phyloP scores from a whole-genome alignment of 345 rosid genomes.

The Pistacia vera region DNA sequence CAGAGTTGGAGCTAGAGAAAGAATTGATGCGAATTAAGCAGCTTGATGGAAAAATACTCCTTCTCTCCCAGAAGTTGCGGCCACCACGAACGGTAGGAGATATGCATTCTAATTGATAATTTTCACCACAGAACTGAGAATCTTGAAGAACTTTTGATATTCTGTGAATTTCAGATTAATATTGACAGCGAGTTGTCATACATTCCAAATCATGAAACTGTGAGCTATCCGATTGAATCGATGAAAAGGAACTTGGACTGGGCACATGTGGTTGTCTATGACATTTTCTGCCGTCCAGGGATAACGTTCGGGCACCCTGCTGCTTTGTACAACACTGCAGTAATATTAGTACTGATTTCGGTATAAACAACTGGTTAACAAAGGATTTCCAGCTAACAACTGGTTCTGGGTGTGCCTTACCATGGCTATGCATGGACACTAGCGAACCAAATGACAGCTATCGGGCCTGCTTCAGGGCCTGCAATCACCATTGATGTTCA shows the following conservation, averaged over 20 bases:
- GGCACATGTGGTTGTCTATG: conserved; percentile 30
- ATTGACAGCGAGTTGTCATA: conserved; percentile 22
- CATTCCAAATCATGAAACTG: background rate
- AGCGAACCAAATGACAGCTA: conserved; percentile 8
- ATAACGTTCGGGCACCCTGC: conserved; percentile 33
- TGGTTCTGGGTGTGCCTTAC: conserved; percentile 36
- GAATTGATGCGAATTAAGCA: conserved; percentile 39
- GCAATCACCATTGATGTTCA: conserved; percentile 15
- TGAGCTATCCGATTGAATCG: conserved; percentile 24
- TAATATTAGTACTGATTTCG: conserved; percentile 26
- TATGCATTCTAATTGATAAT: no score
- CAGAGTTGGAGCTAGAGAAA: conserved; percentile 60
- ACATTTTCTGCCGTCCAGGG: conserved; percentile 33
- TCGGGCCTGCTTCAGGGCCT: conserved; percentile 15
- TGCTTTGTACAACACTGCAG: conserved; percentile 29
- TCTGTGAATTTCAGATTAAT: no score
- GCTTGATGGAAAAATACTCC: conserved; percentile 60
- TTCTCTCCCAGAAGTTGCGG: background rate
- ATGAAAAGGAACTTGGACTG: conserved; percentile 32
- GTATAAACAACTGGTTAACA: conserved; percentile 30
- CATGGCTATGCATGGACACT: conserved; percentile 37
- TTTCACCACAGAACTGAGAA: no score
- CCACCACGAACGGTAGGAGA: no score
- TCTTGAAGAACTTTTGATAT: background rate
- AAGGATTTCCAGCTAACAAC: conserved; percentile 27